A percentile compares a stretch with the other conserved stretches of the same genome.
Evolutionary conservation across 192 early-diverging fungal species (phyloP).

Genomic region (Coemansia reversa): DNA sequence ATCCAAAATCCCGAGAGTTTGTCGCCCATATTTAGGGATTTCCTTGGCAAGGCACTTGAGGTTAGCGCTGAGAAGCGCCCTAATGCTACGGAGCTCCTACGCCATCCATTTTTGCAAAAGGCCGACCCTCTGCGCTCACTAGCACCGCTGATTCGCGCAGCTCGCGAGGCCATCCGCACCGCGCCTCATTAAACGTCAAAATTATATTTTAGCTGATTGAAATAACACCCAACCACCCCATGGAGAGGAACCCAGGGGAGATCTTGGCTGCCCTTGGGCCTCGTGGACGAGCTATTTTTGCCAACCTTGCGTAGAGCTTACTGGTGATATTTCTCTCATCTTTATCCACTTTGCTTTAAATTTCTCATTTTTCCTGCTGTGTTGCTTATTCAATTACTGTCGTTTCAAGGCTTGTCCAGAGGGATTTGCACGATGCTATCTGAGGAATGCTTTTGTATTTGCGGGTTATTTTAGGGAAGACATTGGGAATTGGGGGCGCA

Average conservation of each 20-base stretch:
- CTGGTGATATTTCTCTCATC: not conserved
- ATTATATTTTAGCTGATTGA: no score
- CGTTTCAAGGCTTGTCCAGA: no score
- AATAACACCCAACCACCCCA: no score
- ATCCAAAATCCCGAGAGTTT: constrained; percentile 82
- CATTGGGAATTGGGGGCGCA: no score
- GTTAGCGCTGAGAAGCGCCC: constrained; percentile 82
- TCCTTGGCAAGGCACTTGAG: constrained; percentile 76
- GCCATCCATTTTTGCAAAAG: constrained; percentile 83
- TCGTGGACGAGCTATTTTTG: not conserved
- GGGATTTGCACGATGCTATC: no score
- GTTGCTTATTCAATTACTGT: no score
- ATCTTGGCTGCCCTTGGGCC: no score
- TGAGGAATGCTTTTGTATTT: no score
- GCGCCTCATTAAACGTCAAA: constrained; percentile 36
- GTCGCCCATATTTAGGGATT: constrained; percentile 76
- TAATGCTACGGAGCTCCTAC: constrained; percentile 72
- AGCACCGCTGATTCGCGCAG: constrained; percentile 77
- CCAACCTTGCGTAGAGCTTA: not conserved
- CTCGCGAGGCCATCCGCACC: constrained; percentile 60
- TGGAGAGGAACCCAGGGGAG: no score
- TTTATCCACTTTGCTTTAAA: constrained; percentile 5
- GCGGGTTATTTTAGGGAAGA: no score
- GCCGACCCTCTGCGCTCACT: constrained; percentile 79
- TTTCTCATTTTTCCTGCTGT: not conserved